These are phyloP conservation scores for Elongisporangium prolatum DNA, from an alignment of 352 stramenopile genomes.

Conservation along the genomic window DNA sequence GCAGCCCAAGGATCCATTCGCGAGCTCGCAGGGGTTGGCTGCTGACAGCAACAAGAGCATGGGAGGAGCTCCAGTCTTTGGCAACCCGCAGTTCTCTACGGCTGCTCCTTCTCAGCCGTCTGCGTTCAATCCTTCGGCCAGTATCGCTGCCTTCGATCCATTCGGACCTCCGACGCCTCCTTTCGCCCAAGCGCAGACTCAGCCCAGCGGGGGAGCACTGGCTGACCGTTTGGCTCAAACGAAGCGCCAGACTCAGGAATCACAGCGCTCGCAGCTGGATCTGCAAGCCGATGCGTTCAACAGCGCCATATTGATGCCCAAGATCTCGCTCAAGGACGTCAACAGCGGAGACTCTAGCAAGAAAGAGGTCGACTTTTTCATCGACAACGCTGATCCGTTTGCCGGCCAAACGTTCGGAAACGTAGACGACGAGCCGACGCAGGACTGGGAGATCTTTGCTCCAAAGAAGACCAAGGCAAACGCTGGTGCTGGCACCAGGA, in stretches of 20 bases:
- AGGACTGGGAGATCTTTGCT: conserved; percentile 7
- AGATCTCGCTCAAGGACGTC: conserved; percentile 45
- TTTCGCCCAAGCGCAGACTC: neutral
- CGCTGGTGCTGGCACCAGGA: conserved; percentile 2
- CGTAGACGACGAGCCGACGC: conserved; percentile 48
- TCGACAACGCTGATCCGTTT: conserved; percentile 57
- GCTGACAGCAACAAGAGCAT: conserved; percentile 4
- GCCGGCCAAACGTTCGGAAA: conserved; percentile 57
- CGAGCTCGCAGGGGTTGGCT: conserved; percentile 16
- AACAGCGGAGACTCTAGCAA: conserved; percentile 9
- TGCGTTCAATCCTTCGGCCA: conserved; percentile 12
- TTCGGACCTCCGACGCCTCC: neutral
- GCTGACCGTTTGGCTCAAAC: conserved; percentile 39
- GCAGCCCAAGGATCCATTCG: conserved; percentile 44
- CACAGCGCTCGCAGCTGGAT: conserved; percentile 45
- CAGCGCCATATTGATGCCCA: conserved; percentile 10
- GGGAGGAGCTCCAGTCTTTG: conserved; percentile 2
- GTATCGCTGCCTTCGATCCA: neutral
- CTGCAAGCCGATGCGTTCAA: conserved; percentile 53
- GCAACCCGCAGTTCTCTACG: conserved; percentile 6
- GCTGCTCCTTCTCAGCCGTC: conserved; percentile 16
- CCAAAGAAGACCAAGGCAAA: conserved; percentile 15
- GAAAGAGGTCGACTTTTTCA: conserved; percentile 54
- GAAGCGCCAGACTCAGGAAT: conserved; percentile 61
- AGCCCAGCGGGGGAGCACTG: conserved; percentile 13